These are phyloP conservation scores for Mycena galericulata DNA, from an alignment of 768 basidiomycete genomes.

Conservation along the genomic window DNA sequence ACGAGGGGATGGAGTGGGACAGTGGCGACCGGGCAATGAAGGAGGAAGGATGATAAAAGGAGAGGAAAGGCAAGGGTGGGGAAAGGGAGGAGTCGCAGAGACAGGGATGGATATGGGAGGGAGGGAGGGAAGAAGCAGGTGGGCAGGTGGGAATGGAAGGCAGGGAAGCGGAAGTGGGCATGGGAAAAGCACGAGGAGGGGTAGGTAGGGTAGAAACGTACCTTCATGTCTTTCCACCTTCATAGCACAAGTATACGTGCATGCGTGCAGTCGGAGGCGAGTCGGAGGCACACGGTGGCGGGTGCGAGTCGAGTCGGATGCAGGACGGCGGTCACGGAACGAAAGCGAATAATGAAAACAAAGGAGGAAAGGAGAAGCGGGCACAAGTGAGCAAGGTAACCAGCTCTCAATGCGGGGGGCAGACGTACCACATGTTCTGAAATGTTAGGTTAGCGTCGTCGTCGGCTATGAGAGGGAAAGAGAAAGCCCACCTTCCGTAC, in stretches of 20 bases:
- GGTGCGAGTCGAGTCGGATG: neutral
- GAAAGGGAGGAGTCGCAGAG: too few relatives aligned
- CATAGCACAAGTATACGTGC: neutral
- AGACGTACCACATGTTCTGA: constrained; percentile 92
- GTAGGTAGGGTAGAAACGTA: constrained; percentile 45
- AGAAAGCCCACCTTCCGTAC: constrained; percentile 88
- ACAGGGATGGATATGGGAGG: too few relatives aligned
- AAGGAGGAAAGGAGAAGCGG: constrained; percentile 8
- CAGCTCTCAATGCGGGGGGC: constrained; percentile 5
- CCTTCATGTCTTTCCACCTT: constrained; percentile 99
- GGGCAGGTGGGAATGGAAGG: too few relatives aligned
- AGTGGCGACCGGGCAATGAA: too few relatives aligned
- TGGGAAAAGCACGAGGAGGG: constrained; percentile 6
- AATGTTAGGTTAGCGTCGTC: neutral
- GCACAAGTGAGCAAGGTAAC: constrained; percentile 9
- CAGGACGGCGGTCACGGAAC: neutral
- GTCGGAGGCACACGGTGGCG: neutral
- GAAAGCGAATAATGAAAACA: neutral
- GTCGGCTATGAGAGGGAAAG: neutral
- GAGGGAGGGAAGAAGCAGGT: too few relatives aligned
- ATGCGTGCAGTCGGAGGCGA: neutral
- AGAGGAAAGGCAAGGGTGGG: too few relatives aligned
- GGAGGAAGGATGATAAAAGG: too few relatives aligned
- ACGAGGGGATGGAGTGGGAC: too few relatives aligned
- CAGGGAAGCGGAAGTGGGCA: too few relatives aligned